Conservation (phyloP, 2,329 filamentous ascomycete species). For the Grosmannia huntii region DNA sequence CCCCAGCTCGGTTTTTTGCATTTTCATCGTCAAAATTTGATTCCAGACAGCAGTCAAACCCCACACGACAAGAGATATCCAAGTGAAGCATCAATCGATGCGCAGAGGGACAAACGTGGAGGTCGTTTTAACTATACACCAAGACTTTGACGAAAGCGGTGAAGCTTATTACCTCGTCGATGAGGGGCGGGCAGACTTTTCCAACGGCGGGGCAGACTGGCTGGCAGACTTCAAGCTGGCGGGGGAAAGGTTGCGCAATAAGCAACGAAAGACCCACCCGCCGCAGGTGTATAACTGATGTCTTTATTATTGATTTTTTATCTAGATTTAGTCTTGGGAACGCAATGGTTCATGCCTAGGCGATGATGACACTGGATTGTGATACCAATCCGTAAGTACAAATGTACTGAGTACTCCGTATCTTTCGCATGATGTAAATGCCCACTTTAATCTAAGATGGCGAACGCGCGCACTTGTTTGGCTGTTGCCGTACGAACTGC, state of each 20-base stretch:
- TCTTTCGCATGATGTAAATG: too few relatives aligned
- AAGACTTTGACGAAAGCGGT: neutral
- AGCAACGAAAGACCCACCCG: neutral
- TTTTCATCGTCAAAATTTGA: slow-evolving; percentile 3
- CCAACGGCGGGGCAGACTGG: slow-evolving; percentile 1
- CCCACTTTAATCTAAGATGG: too few relatives aligned
- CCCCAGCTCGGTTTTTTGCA: neutral
- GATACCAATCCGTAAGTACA: too few relatives aligned
- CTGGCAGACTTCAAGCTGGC: too few relatives aligned
- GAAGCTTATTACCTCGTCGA: neutral
- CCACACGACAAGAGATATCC: neutral
- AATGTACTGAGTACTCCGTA: too few relatives aligned
- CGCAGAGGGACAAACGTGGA: neutral
- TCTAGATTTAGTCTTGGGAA: too few relatives aligned
- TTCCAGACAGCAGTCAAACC: neutral
- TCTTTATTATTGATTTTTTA: too few relatives aligned
- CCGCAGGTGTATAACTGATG: too few relatives aligned
- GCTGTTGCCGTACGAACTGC: too few relatives aligned
- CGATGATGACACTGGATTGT: too few relatives aligned
- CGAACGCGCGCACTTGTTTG: too few relatives aligned
- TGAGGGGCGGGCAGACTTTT: slow-evolving; percentile 1
- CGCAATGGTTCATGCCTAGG: too few relatives aligned
- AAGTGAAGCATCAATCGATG: neutral
- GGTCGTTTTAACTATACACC: neutral
- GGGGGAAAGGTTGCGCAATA: neutral